Conservation (phyloP, 495 filamentous ascomycete genomes). For the Lophiotrema nucula region DNA sequence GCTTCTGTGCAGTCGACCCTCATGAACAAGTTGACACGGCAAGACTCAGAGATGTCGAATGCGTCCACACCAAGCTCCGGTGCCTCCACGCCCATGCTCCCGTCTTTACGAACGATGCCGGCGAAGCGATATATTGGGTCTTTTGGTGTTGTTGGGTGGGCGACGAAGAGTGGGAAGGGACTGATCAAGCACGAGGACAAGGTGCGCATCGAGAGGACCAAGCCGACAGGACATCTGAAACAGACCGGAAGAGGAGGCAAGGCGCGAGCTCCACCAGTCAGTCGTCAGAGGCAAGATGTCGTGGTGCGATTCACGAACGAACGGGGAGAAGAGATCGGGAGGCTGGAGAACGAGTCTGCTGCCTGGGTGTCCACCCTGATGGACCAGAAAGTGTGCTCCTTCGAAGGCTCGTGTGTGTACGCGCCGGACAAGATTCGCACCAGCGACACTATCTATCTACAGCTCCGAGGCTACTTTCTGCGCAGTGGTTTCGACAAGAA, state of each 20-base stretch:
- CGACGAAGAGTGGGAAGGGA: constrained; percentile 76
- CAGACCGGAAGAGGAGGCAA: constrained; percentile 43
- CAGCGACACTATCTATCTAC: constrained; percentile 90
- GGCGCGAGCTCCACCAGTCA: constrained; percentile 44
- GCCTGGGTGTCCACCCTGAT: constrained; percentile 91
- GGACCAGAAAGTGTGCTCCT: constrained; percentile 84
- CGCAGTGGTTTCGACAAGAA: constrained; percentile 66
- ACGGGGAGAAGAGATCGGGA: constrained; percentile 77
- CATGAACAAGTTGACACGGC: background rate
- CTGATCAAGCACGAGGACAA: constrained; percentile 73
- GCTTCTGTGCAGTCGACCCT: constrained; percentile 16
- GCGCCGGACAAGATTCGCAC: constrained; percentile 79
- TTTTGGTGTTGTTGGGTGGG: constrained; percentile 89
- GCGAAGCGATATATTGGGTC: constrained; percentile 78
- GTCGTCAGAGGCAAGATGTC: constrained; percentile 62
- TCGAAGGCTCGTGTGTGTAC: constrained; percentile 88
- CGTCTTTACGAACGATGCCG: constrained; percentile 48
- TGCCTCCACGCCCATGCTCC: constrained; percentile 3
- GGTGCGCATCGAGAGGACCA: constrained; percentile 83
- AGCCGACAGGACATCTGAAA: constrained; percentile 49
- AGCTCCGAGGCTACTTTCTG: constrained; percentile 76
- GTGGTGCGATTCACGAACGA: constrained; percentile 90
- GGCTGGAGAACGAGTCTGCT: constrained; percentile 87
- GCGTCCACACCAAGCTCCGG: constrained; percentile 12
- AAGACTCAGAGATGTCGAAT: constrained; percentile 14